phyloP scores from a whole-genome alignment of 805 yeast genomes.

The Candida sphagnicola region DNA sequence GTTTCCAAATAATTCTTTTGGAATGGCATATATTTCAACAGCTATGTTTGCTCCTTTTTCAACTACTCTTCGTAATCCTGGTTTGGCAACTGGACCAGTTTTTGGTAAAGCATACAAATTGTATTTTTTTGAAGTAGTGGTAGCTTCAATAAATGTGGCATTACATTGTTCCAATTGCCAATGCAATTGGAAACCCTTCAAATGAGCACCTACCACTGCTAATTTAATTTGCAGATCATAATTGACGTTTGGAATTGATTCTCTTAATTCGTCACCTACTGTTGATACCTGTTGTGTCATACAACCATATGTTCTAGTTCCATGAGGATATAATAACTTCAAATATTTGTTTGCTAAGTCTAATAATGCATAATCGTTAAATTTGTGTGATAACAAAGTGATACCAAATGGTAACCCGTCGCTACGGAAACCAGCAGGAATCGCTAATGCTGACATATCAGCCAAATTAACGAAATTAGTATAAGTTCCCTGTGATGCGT shows the following conservation, averaged over 20 bases:
- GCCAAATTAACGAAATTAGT: conserved; percentile 95
- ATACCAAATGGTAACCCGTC: conserved; percentile 92
- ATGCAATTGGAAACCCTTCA: conserved; percentile 81
- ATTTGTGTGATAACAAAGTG: conserved; percentile 76
- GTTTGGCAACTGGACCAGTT: conserved; percentile 79
- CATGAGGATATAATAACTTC: conserved; percentile 39
- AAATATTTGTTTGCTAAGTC: conserved; percentile 77
- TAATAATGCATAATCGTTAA: conserved; percentile 83
- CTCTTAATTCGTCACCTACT: conserved; percentile 42
- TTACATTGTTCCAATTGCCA: conserved; percentile 89
- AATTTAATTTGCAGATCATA: conserved; percentile 49
- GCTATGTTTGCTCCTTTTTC: conserved; percentile 57
- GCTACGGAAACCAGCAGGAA: conserved; percentile 79
- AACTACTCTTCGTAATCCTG: conserved; percentile 75
- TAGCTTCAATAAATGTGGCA: conserved; percentile 63
- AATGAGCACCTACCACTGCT: conserved; percentile 97
- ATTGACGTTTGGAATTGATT: conserved; percentile 42
- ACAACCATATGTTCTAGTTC: conserved; percentile 55
- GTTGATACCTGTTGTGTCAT: conserved; percentile 37
- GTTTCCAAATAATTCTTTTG: conserved; percentile 70
- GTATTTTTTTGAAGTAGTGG: conserved; percentile 70
- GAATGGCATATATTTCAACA: conserved; percentile 82
- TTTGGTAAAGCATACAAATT: conserved; percentile 79
- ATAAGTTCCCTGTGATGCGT: conserved; percentile 96
- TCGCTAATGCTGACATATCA: conserved; percentile 85